Evolutionary conservation across 2,329 filamentous ascomycete species (phyloP).

Genomic region (Trichoderma afroharzianum): DNA sequence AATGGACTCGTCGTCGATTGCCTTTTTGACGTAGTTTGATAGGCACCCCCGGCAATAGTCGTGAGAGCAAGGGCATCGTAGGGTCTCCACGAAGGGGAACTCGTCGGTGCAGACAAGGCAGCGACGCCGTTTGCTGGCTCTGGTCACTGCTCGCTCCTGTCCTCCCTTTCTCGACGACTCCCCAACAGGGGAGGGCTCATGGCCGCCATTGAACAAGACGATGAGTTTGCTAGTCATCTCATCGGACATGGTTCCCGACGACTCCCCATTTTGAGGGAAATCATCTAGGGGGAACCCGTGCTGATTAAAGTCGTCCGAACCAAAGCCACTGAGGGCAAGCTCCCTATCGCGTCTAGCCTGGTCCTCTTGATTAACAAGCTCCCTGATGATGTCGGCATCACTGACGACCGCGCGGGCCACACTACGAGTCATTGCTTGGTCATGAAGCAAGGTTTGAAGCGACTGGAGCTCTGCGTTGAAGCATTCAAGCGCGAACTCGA

Average conservation of each 20-base stretch:
- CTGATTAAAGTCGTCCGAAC: not conserved
- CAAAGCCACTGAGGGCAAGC: not conserved
- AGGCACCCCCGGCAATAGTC: constrained; percentile 51
- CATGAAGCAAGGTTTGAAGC: not conserved
- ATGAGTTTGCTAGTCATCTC: constrained; percentile 7
- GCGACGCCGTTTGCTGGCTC: not conserved
- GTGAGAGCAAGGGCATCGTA: constrained; percentile 39
- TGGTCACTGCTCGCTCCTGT: not conserved
- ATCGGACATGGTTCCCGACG: not conserved
- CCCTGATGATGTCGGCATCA: constrained; percentile 18
- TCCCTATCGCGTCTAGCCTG: not conserved
- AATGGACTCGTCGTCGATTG: constrained; percentile 44
- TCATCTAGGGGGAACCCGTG: not conserved
- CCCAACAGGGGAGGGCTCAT: not conserved
- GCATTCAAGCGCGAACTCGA: constrained; percentile 15
- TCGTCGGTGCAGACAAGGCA: constrained; percentile 7
- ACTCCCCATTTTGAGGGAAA: not conserved
- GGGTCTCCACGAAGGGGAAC: not conserved
- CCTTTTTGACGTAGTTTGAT: constrained; percentile 34
- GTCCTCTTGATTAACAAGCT: not conserved
- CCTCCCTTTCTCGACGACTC: constrained; percentile 1
- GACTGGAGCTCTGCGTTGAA: constrained; percentile 19
- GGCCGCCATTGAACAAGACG: not conserved
- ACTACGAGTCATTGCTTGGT: constrained; percentile 21
- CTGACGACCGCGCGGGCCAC: constrained; percentile 19